Evolutionary conservation across 306 rosid genomes (phyloP).

Genomic region (Quercus aquifolioides): DNA sequence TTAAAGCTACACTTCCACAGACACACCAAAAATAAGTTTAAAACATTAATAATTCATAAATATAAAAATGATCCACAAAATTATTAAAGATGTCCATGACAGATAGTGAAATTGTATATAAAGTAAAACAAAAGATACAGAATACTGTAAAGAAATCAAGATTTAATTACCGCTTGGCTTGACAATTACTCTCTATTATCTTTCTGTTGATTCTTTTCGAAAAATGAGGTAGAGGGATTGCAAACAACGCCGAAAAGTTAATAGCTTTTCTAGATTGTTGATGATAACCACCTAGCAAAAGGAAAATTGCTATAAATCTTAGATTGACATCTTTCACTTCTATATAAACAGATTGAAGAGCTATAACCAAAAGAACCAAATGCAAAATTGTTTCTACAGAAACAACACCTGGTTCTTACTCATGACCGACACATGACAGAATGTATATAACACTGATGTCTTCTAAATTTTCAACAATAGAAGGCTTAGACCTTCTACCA

Average conservation of each 20-base stretch:
- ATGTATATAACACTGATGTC: too few species aligned
- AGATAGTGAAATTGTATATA: background rate
- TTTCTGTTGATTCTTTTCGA: background rate
- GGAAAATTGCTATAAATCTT: background rate
- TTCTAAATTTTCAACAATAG: background rate
- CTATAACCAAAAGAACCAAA: background rate
- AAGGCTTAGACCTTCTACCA: background rate
- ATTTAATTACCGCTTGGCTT: conserved; percentile 14
- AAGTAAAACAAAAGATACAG: background rate
- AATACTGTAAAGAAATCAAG: background rate
- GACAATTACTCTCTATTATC: conserved; percentile 3
- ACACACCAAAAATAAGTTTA: background rate
- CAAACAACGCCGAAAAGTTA: conserved; percentile 1
- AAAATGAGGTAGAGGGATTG: conserved; percentile 2
- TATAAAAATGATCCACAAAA: background rate
- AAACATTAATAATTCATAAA: background rate
- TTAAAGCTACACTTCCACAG: background rate
- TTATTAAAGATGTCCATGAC: background rate
- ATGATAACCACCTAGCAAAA: conserved; percentile 17
- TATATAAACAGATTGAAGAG: background rate
- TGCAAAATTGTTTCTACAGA: background rate
- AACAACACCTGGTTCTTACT: too few species aligned
- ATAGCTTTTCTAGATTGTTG: conserved; percentile 7
- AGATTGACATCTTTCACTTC: background rate
- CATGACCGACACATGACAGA: too few species aligned